Base-by-base conservation (phyloP, 1,284 basidiomycete species). In the Leccinum variabile region DNA sequence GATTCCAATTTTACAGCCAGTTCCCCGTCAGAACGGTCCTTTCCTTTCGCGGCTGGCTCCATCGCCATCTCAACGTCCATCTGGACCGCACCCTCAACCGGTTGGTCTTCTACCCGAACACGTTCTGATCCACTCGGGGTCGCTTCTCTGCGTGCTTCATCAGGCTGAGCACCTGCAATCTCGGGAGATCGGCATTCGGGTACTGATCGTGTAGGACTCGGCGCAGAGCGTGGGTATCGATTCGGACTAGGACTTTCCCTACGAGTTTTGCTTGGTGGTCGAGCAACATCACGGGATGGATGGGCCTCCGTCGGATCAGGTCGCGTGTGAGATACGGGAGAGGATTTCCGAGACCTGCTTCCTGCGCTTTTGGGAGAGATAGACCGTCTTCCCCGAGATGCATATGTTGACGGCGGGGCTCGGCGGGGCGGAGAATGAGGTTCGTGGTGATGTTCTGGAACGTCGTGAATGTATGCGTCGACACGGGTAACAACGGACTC, bases 341-440 rank as follows among this genome's bases (percentile, higher is more conserved):
- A 72, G 3, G 70, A 72, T 63, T 62, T 70, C 10, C 67, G 69
- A 50, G 69, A 73, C 59, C 69, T 63, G 59, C 60, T 68, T 32
- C 64, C 72, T 5, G 28, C 54, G 44, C 70, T 71, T 63, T 46
- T 59, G 3, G 70, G 68, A n/a, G 72, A 72, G 18, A 52, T 57
- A 25, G 72, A 72, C 7, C 68, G 71, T 28, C 69, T 61, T 49
- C 53, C 69, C 32, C 71, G 64, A 32, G 63, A 59, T 28, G 68
- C 37, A 57, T 66, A 55, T 30, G 56, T 35, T 41, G 39, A 41
- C 14, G 64, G 63, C 18, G n/a, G 68, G 3, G 50, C 57, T 52
- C 68, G 71, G 14, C 71, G 72, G 57, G 65, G 32, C n/a, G 57
- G 33, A 7, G 63, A 57, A 49, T 57, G 54, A 8, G 50, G 54